Conservation (phyloP, 2,329 filamentous ascomycete species). For the Ophiocordyceps camponoti-rufipedis region DNA sequence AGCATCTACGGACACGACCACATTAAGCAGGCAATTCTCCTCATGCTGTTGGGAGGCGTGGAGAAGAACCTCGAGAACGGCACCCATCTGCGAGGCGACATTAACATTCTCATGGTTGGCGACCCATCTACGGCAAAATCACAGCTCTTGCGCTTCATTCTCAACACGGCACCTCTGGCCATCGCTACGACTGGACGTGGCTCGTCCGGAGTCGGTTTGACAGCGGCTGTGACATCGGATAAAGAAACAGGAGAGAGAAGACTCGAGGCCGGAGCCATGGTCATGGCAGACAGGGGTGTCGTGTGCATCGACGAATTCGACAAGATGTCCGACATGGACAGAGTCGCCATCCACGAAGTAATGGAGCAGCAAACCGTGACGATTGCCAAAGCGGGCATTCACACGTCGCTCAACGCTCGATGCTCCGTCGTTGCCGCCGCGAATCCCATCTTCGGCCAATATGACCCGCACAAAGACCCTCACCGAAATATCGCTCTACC, state of each 20-base stretch:
- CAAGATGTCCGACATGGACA: slow-evolving; percentile 96
- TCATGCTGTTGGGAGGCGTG: slow-evolving; percentile 93
- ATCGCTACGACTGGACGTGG: slow-evolving; percentile 98
- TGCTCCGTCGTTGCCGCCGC: slow-evolving; percentile 92
- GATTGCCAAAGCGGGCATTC: slow-evolving; percentile 95
- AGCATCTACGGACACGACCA: slow-evolving; percentile 96
- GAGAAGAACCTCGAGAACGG: slow-evolving; percentile 58
- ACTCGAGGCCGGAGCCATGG: slow-evolving; percentile 92
- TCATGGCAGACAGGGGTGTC: slow-evolving; percentile 93
- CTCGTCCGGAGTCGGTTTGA: slow-evolving; percentile 91
- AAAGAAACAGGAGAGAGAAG: slow-evolving; percentile 98
- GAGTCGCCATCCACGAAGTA: slow-evolving; percentile 97
- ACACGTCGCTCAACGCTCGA: slow-evolving; percentile 88
- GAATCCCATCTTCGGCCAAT: slow-evolving; percentile 85
- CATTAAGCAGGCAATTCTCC: slow-evolving; percentile 87
- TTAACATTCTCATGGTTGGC: slow-evolving; percentile 97
- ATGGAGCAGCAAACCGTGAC: slow-evolving; percentile 99
- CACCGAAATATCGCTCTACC: slow-evolving; percentile 97
- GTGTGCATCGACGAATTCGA: slow-evolving; percentile 98
- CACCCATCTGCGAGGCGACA: slow-evolving; percentile 88
- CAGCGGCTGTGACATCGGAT: slow-evolving; percentile 90
- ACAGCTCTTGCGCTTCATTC: slow-evolving; percentile 95
- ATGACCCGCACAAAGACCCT: slow-evolving; percentile 88
- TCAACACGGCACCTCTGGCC: slow-evolving; percentile 86
- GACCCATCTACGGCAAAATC: slow-evolving; percentile 96